Conservation (phyloP, 2,329 filamentous ascomycete species). For the Chrysoporthe puriensis region DNA sequence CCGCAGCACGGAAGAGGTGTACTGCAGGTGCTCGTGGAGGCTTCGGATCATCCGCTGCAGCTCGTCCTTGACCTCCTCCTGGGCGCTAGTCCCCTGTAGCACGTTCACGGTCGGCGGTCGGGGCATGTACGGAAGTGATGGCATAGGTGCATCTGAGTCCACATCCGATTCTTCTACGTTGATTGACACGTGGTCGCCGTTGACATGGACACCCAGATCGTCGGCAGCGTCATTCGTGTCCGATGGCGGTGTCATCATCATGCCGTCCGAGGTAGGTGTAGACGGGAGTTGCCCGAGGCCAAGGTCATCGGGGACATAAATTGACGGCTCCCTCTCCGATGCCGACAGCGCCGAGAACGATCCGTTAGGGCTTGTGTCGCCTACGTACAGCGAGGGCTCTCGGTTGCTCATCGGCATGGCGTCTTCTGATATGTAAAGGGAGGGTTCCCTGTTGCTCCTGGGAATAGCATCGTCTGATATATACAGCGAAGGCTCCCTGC, state of each 20-base stretch:
- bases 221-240: constrained; percentile 31
- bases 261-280: constrained; percentile 42
- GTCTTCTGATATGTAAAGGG: constrained; percentile 18
- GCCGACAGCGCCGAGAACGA: constrained; percentile 39
- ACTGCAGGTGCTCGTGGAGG: constrained; percentile 40
- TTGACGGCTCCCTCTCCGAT: constrained; percentile 56
- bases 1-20: constrained; percentile 36
- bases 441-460: constrained; percentile 21
- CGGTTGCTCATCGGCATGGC: constrained; percentile 26
- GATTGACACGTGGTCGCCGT: constrained; percentile 22
- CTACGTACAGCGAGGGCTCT: constrained; percentile 35
- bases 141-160: constrained; percentile 27
- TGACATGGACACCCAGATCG: constrained; percentile 13
- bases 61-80: constrained; percentile 39
- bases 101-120: constrained; percentile 52
- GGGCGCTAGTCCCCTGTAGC: constrained; percentile 44
- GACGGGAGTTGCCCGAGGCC: constrained; percentile 47
- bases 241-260: constrained; percentile 48
- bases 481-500: constrained; percentile 31
- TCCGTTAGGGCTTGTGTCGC: constrained; percentile 45
- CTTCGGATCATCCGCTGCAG: constrained; percentile 40
- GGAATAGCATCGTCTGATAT: constrained; percentile 23
- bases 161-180: constrained; percentile 25
- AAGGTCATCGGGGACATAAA: constrained; percentile 64
- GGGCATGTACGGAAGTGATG: constrained; percentile 44